Conservation (phyloP, 139 green algal genomes). For the Penium margaritaceum region DNA sequence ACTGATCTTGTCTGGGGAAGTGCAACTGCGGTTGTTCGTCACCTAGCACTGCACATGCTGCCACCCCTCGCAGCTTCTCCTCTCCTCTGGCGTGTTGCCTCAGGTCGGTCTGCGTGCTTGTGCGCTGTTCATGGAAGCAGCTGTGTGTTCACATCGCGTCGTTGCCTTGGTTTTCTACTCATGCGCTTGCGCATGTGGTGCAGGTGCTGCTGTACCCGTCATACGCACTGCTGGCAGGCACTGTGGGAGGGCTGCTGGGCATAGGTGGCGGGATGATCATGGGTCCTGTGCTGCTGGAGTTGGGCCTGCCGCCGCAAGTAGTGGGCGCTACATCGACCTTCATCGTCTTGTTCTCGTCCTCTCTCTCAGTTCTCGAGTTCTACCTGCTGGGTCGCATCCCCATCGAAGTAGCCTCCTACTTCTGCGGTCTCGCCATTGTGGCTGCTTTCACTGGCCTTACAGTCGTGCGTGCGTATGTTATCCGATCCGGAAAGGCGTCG, state of each 20-base stretch:
- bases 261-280: slow-evolving; percentile 44
- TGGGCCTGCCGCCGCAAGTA: slow-evolving; percentile 39
- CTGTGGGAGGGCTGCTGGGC: slow-evolving; percentile 33
- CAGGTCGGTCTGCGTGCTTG: no score
- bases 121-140: no score
- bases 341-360: slow-evolving; percentile 46
- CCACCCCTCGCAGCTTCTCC: no score
- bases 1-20: no score
- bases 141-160: no score
- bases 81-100: no score
- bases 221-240: slow-evolving; percentile 14
- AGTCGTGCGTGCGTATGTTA: slow-evolving; percentile 13
- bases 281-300: slow-evolving; percentile 31
- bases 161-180: no score
- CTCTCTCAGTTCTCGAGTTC: slow-evolving; percentile 39
- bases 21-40: no score
- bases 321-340: slow-evolving; percentile 25
- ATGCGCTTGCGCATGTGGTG: no score
- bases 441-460: slow-evolving; percentile 10
- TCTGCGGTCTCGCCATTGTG: slow-evolving; percentile 12
- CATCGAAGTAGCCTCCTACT: slow-evolving; percentile 30
- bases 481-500: slow-evolving; percentile 12
- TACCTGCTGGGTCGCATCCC: slow-evolving; percentile 39
- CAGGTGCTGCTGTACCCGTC: slow-evolving; percentile 12
- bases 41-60: no score